Percentiles rank a stretch among this genome's conserved stretches.
Evolutionary conservation across 2,329 filamentous ascomycete genomes (phyloP).

Genomic region (Fusarium sp.): DNA sequence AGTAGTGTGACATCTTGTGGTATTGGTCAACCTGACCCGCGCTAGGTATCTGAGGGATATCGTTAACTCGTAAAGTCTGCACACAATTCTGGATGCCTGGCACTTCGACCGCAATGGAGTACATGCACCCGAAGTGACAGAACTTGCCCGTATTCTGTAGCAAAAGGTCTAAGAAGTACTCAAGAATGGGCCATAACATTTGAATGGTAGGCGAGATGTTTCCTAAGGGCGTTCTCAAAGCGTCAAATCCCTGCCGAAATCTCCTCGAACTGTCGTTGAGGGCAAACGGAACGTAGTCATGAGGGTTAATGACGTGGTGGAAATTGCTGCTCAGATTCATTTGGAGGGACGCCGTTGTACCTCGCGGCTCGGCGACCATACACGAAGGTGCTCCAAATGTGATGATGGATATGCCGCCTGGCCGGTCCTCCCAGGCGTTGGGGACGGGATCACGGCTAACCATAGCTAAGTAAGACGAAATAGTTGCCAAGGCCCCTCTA

Average conservation of each 20-base stretch:
- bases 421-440: background rate
- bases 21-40: background rate
- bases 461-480: background rate
- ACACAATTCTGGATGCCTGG: background rate
- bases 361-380: background rate
- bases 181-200: slow-evolving; percentile 4
- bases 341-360: background rate
- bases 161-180: background rate
- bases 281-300: slow-evolving; percentile 2
- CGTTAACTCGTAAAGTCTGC: background rate
- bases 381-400: background rate
- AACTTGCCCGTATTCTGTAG: background rate
- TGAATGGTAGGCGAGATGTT: background rate
- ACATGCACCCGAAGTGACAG: background rate
- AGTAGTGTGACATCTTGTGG: slow-evolving; percentile 2
- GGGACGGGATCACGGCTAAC: background rate
- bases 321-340: background rate
- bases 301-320: background rate
- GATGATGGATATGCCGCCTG: background rate
- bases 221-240: background rate
- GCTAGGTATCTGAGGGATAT: background rate
- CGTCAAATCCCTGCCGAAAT: background rate
- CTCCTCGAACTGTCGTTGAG: background rate
- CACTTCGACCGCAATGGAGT: background rate
- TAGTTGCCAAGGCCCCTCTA: background rate